Conservation (phyloP, 1,284 basidiomycete species). For the Moesziomyces sp. region DNA sequence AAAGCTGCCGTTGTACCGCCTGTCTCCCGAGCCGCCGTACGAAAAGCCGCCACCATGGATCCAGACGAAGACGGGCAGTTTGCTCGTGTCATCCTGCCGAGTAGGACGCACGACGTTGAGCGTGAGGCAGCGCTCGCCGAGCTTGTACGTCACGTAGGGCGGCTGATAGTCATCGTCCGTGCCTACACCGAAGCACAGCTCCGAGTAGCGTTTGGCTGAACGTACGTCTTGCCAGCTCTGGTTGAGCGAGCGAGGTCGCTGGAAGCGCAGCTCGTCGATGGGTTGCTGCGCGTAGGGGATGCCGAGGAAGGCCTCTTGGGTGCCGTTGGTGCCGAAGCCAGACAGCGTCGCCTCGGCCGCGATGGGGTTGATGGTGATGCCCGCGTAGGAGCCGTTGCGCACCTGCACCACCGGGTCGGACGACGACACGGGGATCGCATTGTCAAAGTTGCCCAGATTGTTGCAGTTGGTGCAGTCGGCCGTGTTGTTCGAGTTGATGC, state of each 20-base stretch:
- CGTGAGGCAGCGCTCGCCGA: slow-evolving; percentile 41
- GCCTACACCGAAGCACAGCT: slow-evolving; percentile 27
- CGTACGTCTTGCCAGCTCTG: slow-evolving; percentile 13
- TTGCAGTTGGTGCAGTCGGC: slow-evolving; percentile 36
- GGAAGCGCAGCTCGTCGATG: slow-evolving; percentile 14
- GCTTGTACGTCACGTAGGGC: slow-evolving; percentile 40
- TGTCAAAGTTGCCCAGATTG: slow-evolving; percentile 39
- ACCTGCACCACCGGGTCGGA: slow-evolving; percentile 24
- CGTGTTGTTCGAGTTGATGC: slow-evolving; percentile 33
- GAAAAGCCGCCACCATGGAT: slow-evolving; percentile 39
- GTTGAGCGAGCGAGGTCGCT: slow-evolving; percentile 9
- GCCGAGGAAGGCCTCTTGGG: slow-evolving; percentile 36
- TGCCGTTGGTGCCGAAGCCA: slow-evolving; percentile 21
- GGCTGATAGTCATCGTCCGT: slow-evolving; percentile 26
- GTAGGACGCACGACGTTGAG: slow-evolving; percentile 38
- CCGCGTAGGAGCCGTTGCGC: slow-evolving; percentile 37
- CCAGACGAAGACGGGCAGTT: slow-evolving; percentile 41
- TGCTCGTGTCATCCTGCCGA: not conserved
- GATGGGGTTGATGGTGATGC: slow-evolving; percentile 22
- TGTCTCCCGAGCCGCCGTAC: slow-evolving; percentile 23
- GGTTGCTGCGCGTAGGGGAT: slow-evolving; percentile 43
- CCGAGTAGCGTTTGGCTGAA: slow-evolving; percentile 33
- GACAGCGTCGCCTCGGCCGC: slow-evolving; percentile 19
- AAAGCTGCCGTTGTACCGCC: slow-evolving; percentile 31
- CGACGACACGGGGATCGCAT: slow-evolving; percentile 20